Evolutionary conservation across 129 eudicot species (phyloP).

Genomic region (Lonicera japonica): DNA sequence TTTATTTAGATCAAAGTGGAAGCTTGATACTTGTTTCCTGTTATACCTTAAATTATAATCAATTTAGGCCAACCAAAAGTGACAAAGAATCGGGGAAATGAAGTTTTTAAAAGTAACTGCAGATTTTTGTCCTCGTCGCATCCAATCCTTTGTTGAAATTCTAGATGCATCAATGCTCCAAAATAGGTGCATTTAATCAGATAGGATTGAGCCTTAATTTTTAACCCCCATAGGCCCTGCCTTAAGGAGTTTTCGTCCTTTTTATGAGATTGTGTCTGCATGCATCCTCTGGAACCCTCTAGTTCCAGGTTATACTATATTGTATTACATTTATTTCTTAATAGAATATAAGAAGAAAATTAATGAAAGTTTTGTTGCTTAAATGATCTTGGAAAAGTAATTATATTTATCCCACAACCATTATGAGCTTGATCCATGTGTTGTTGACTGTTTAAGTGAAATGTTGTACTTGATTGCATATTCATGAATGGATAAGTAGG

Average conservation of each 20-base stretch:
- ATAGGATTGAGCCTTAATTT: no score
- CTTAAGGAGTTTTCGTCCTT: background rate
- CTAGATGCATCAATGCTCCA: background rate
- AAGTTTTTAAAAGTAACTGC: background rate
- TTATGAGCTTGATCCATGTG: background rate
- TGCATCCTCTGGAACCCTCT: no score
- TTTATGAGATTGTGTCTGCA: background rate
- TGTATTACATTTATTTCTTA: no score
- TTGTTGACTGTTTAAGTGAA: background rate
- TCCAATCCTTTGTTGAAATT: background rate
- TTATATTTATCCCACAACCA: background rate
- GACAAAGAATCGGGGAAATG: background rate
- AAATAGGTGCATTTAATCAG: no score
- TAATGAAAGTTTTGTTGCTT: no score
- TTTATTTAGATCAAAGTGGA: no score
- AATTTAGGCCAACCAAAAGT: background rate
- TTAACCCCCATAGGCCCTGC: background rate
- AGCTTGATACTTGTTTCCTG: no score
- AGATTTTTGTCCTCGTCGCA: no score
- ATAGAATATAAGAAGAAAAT: no score
- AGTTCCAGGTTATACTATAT: no score
- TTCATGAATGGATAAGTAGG: constrained; percentile 30
- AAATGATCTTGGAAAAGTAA: background rate
- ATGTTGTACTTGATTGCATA: constrained; percentile 1
- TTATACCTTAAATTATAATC: background rate